Evolutionary conservation across 306 rosid genomes (phyloP).

Genomic region (Vigna mungo): DNA sequence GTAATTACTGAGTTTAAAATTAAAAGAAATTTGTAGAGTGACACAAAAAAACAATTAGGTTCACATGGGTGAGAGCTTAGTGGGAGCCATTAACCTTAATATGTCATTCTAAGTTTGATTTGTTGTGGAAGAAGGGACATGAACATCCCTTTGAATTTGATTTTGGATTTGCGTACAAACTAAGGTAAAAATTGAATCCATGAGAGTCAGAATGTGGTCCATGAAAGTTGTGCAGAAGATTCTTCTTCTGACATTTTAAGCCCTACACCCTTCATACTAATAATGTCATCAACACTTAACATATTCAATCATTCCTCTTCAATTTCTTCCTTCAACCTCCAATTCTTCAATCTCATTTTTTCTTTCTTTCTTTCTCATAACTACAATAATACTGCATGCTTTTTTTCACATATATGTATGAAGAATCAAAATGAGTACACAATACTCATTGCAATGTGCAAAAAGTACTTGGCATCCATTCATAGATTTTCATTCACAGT

Average conservation of each 20-base stretch:
- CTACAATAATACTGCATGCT: too few relatives aligned
- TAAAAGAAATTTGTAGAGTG: too few relatives aligned
- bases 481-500: too few relatives aligned
- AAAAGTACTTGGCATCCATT: too few relatives aligned
- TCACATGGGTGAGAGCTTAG: constrained; percentile 36
- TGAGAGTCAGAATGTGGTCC: constrained; percentile 31
- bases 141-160: constrained; percentile 16
- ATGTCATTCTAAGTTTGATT: constrained; percentile 28
- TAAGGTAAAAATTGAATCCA: constrained; percentile 42
- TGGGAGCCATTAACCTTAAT: constrained; percentile 42
- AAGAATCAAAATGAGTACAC: too few relatives aligned
- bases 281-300: background rate
- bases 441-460: too few relatives aligned
- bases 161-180: constrained; percentile 45
- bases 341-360: background rate
- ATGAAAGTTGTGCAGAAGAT: background rate
- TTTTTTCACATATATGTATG: too few relatives aligned
- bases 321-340: background rate
- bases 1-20: too few relatives aligned
- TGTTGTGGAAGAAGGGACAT: constrained; percentile 52
- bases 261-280: constrained; percentile 7
- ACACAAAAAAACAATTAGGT: background rate
- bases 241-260: constrained; percentile 30
- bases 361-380: background rate
- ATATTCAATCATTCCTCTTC: background rate